These are phyloP conservation scores for Microcos paniculata DNA, from an alignment of 345 rosid species.

Conservation along the genomic window DNA sequence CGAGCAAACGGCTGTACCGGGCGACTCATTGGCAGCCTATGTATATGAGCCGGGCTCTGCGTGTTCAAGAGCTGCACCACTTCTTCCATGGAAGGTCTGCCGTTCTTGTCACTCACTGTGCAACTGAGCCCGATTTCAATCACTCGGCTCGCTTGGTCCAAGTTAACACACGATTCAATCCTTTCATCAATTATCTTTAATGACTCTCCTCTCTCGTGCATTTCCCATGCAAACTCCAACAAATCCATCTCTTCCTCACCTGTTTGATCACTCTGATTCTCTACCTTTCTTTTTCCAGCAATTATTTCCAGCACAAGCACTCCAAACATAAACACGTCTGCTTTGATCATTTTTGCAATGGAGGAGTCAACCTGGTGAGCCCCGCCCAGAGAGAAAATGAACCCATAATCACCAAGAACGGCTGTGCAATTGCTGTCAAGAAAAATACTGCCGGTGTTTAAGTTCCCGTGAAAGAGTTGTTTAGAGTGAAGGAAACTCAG, in stretches of 20 bases:
- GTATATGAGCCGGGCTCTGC: not conserved
- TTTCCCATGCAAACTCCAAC: not conserved
- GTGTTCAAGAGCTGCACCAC: not conserved
- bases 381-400: not conserved
- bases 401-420: not conserved
- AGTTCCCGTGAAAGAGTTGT: not conserved
- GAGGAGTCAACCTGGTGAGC: not conserved
- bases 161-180: not conserved
- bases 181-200: not conserved
- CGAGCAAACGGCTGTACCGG: not conserved
- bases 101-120: not conserved
- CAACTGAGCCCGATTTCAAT: not conserved
- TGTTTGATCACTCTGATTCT: not conserved
- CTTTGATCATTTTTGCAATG: not conserved
- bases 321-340: not conserved
- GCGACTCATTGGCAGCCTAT: not conserved
- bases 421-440: not conserved
- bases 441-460: not conserved
- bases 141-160: not conserved
- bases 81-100: constrained; percentile 4
- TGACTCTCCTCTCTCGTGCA: not conserved
- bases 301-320: not conserved
- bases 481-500: not conserved
- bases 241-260: not conserved
- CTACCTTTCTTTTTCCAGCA: not conserved